Evolutionary conservation across 345 rosid genomes (phyloP), one percentile per base, ranked within the genome.

Genomic region (Eucalyptus curtisii): DNA sequence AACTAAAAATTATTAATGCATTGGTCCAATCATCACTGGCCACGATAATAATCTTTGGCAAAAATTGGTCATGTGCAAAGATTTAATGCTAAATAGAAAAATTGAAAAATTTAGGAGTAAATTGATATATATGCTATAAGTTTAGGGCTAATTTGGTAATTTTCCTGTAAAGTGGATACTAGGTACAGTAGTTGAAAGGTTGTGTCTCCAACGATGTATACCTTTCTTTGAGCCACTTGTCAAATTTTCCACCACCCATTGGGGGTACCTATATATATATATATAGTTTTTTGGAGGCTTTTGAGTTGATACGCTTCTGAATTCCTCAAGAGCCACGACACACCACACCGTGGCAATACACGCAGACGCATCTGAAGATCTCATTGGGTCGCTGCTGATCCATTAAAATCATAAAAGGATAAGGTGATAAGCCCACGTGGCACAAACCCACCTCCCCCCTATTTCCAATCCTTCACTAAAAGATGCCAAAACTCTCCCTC

Each of bases 341-440:
- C 45, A 2, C 45, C 82, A 10, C 82, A 19, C 22, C 44, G 10
- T 20, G 47, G 82, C 82, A 76, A 20, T 40, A 10, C 82, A 40
- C 82, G 44, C 25, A 11, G 59, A 52, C 86, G 44, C 66, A 52
- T 86, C 88, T 24, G 27, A 13, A 88, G 68, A 82, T 89, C 61
- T 82, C 68, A 45, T 57, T 88, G 88, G 90, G 59, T 64, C 86
- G 17, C 45, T 87, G 44, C 89, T 89, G 68, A 91, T 90, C 96
- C 95, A 90, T 55, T 57, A 59, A 90, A 59, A 91, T 55, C 89
- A 85, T 85, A 61, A 88, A 33, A 47, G 89, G 99, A 97, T 96
- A 96, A 97, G 98, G 93, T 80, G 98, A 96, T 97, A 97, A 96
- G 98, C 87, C 91, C 93, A 95, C 98, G 98, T 94, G 98, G 93